Evolutionary conservation across 169 alveolate species (phyloP).

Genomic region (Eimeria maxima): DNA sequence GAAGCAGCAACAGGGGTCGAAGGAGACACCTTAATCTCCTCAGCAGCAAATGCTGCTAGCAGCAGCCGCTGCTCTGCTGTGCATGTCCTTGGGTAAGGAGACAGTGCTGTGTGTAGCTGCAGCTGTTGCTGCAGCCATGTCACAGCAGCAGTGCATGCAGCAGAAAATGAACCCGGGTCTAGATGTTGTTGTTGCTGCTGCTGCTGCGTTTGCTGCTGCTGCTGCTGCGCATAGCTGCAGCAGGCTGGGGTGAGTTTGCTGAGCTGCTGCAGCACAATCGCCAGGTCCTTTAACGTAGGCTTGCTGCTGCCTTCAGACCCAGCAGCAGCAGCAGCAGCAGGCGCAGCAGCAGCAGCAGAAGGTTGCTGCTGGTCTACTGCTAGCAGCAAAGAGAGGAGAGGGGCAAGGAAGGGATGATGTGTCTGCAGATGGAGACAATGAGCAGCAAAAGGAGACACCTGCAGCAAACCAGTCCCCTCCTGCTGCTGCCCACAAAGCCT

Average conservation of each 20-base stretch:
- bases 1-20: neutral
- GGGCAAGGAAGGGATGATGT: neutral
- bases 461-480: neutral
- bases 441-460: slow-evolving; percentile 5
- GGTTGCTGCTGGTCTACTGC: neutral
- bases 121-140: slow-evolving; percentile 56
- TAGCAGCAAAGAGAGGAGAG: neutral
- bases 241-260: neutral
- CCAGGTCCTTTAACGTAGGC: slow-evolving; percentile 1
- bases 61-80: neutral
- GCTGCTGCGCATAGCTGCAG: neutral
- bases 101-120: neutral
- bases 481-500: neutral
- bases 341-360: neutral
- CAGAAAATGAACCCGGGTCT: neutral
- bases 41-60: neutral
- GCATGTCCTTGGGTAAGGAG: neutral
- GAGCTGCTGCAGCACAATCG: neutral
- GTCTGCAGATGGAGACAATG: neutral
- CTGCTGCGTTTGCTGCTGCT: neutral
- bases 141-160: slow-evolving; percentile 20
- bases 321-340: slow-evolving; percentile 27
- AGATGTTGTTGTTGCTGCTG: slow-evolving; percentile 45
- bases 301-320: neutral
- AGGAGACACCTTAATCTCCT: too few species aligned